These are phyloP conservation scores for Agaricales sp. DNA, from an alignment of 1,284 basidiomycete genomes.

Conservation along the genomic window DNA sequence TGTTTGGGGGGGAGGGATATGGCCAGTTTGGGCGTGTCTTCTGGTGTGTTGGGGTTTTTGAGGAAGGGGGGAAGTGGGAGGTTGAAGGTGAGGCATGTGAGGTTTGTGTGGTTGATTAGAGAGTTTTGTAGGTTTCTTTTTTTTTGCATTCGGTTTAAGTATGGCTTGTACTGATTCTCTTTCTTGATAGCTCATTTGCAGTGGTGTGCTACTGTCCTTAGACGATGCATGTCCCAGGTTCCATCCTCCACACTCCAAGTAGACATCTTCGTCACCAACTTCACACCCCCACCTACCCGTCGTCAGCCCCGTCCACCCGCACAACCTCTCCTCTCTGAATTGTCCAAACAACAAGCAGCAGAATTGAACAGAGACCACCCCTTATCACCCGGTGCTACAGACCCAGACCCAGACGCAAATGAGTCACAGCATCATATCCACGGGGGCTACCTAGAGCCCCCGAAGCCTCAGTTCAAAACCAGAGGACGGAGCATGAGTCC, in stretches of 20 bases:
- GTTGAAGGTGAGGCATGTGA: constrained; percentile 32
- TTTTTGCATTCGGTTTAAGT: not conserved
- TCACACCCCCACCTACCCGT: constrained; percentile 14
- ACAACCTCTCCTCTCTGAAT: not conserved
- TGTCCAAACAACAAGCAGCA: not conserved
- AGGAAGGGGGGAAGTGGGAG: constrained; percentile 18
- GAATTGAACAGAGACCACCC: not conserved
- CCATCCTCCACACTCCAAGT: constrained; percentile 51
- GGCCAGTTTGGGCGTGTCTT: constrained; percentile 32
- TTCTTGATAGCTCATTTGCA: constrained; percentile 60
- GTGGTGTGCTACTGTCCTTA: constrained; percentile 69
- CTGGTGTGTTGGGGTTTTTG: constrained; percentile 32
- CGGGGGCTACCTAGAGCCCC: constrained; percentile 3
- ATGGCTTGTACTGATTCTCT: not conserved
- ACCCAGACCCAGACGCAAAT: constrained; percentile 6
- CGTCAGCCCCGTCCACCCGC: constrained; percentile 4
- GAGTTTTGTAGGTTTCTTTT: constrained; percentile 54
- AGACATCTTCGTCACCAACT: constrained; percentile 75
- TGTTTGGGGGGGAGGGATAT: constrained; percentile 42
- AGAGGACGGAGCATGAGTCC: not conserved
- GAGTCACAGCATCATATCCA: too few species aligned
- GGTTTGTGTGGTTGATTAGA: constrained; percentile 79
- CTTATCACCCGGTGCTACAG: not conserved
- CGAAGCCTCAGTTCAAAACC: constrained; percentile 1
- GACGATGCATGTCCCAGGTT: constrained; percentile 59